Evolutionary conservation across 1,139 yeast genomes (phyloP).

Genomic region (Torulaspora globosa): DNA sequence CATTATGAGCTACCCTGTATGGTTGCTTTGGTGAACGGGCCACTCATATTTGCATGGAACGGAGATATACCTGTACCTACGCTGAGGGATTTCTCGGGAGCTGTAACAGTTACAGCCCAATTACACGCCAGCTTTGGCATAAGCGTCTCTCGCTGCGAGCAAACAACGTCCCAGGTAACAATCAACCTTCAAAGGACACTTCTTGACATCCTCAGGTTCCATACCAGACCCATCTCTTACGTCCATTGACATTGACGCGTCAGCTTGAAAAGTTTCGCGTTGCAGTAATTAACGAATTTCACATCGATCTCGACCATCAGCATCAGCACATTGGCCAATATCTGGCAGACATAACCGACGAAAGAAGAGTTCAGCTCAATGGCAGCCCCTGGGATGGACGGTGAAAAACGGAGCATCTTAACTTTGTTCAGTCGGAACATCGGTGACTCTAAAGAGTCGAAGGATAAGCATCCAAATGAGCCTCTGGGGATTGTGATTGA

Average conservation of each 20-base stretch:
- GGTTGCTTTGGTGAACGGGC: too few relatives aligned
- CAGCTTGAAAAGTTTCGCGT: slow-evolving; percentile 6
- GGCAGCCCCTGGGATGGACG: slow-evolving; percentile 1
- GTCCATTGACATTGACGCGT: background rate
- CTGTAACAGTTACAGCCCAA: too few relatives aligned
- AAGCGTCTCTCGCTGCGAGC: too few relatives aligned
- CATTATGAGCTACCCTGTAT: too few relatives aligned
- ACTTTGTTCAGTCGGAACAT: slow-evolving; percentile 23
- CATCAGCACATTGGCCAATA: background rate
- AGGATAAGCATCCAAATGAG: background rate
- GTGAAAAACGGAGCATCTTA: slow-evolving; percentile 20
- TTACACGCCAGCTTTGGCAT: too few relatives aligned
- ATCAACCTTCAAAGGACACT: too few relatives aligned
- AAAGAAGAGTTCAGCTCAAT: background rate
- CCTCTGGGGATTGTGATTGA: background rate
- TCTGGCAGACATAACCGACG: background rate
- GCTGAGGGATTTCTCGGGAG: too few relatives aligned
- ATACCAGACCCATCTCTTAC: too few relatives aligned
- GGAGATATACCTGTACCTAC: too few relatives aligned
- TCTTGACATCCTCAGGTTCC: too few relatives aligned
- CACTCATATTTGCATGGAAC: too few relatives aligned
- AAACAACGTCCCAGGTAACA: too few relatives aligned
- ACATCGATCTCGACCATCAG: background rate
- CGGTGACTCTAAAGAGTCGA: background rate
- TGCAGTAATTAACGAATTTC: background rate